Evolutionary conservation across 306 rosid genomes (phyloP), one percentile per base, ranked within the genome.

Genomic region (Lathyrus tuberosus): DNA sequence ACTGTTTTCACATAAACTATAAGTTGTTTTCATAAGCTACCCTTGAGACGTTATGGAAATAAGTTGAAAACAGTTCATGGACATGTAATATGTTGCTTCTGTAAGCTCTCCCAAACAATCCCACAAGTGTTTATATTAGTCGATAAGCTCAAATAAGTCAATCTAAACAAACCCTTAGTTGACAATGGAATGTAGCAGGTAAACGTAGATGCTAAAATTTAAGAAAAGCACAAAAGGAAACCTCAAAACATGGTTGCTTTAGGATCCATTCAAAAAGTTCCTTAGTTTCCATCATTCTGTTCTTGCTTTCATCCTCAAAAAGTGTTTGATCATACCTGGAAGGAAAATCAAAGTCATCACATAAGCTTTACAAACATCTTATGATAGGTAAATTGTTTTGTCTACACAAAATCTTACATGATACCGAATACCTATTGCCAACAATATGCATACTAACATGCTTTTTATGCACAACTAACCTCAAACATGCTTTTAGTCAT

Each of bases 261-360:
- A 95, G 79, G 76, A 95, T 91, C 99, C 96, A 91, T 46, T 77
- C 96, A 44, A 95, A 91, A 76, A 95, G 96, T 58, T 95, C 99
- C 86, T 87, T 91, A 2, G 99, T 87, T 84, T 95, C 97, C 81
- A 84, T 86, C 96, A 95, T 89, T 78, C 96, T 87, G 80, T 91
- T 95, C 80, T 75, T 91, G 86, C 82, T 88, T 73, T 91, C 97
- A 78, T 94, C 95, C 86, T 94, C 99, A 67, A 94, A 94, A 64
- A 94, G 97, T 60, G 97, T 91, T 85, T 94, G 99, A 76, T 94
- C 99, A 72, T 91, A 94, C 88, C 99, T 94, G 86, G 62, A 87
- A 74, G 20, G 74, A 54, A 82, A 56, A 20, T 35, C 41, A 53
- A 71, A 70, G 48, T 62, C 64, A 79, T 53, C 17, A 28, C 57